Evolutionary conservation across 495 filamentous ascomycete genomes (phyloP).

Genomic region (Geopyxis carbonaria): DNA sequence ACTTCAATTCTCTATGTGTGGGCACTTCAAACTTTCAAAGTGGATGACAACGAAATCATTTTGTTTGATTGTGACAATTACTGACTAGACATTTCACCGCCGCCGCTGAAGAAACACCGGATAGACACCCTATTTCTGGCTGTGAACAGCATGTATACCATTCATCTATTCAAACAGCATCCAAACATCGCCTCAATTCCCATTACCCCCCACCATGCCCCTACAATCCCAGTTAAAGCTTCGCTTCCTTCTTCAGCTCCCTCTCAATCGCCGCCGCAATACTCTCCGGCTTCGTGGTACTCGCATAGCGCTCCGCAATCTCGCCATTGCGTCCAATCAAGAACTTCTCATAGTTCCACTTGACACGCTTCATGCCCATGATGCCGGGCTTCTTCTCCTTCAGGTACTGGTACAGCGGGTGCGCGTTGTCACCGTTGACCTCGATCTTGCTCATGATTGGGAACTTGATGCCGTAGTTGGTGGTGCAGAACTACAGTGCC

Average conservation of each 20-base stretch:
- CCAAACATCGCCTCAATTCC: no score
- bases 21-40: no score
- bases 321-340: slow-evolving; percentile 66
- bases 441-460: slow-evolving; percentile 80
- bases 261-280: slow-evolving; percentile 57
- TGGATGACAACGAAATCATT: no score
- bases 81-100: no score
- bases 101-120: no score
- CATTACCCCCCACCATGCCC: no score
- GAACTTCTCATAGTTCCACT: slow-evolving; percentile 69
- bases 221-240: no score
- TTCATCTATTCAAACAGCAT: no score
- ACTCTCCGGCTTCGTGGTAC: slow-evolving; percentile 65
- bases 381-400: slow-evolving; percentile 72
- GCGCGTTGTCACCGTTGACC: slow-evolving; percentile 72
- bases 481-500: slow-evolving; percentile 24
- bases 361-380: slow-evolving; percentile 61
- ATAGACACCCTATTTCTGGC: no score
- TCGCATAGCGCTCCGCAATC: slow-evolving; percentile 68
- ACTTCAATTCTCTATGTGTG: no score
- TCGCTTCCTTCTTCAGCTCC: slow-evolving; percentile 53
- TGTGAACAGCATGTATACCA: no score
- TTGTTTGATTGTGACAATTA: no score
- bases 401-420: slow-evolving; percentile 72
- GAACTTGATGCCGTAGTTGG: slow-evolving; percentile 93